Conservation (phyloP, 495 filamentous ascomycete genomes). For the Aspergillus asperescens region DNA sequence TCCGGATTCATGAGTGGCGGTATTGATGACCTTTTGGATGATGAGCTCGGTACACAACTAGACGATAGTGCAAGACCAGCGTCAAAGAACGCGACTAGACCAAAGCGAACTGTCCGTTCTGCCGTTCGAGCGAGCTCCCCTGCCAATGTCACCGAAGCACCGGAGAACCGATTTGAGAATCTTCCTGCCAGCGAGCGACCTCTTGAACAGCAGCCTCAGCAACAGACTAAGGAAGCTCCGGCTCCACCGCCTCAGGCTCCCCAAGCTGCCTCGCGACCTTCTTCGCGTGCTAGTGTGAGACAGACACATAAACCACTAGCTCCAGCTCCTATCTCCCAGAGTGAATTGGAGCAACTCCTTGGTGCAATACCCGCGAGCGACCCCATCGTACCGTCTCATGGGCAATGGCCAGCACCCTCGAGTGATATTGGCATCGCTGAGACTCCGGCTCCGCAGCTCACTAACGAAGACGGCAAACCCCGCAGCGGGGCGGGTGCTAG, state of each 20-base stretch:
- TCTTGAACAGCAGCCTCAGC: constrained; percentile 13
- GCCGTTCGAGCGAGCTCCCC: constrained; percentile 31
- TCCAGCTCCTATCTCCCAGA: constrained; percentile 37
- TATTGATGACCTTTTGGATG: constrained; percentile 54
- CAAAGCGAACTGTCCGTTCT: constrained; percentile 41
- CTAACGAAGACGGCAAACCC: constrained; percentile 24
- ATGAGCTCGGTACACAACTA: constrained; percentile 42
- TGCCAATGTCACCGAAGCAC: constrained; percentile 18
- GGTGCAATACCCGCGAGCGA: constrained; percentile 54
- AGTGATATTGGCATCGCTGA: constrained; percentile 37
- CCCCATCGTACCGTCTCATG: constrained; percentile 48
- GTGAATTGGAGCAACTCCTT: constrained; percentile 29
- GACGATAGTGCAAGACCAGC: constrained; percentile 28
- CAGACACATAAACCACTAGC: constrained; percentile 38
- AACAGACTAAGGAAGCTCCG: constrained; percentile 17
- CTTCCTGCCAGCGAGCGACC: constrained; percentile 17
- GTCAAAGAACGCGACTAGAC: constrained; percentile 35
- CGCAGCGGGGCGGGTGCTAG: constrained; percentile 37
- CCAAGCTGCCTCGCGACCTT: constrained; percentile 30
- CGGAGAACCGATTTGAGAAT: constrained; percentile 21
- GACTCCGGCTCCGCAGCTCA: constrained; percentile 25
- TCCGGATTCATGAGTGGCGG: constrained; percentile 78
- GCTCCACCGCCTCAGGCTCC: constrained; percentile 22
- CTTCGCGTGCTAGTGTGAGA: constrained; percentile 33
- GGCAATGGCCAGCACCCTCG: no score